A percentile compares a stretch with the other conserved stretches of the same genome.
Conservation (phyloP, 305 asterid genomes). For the Solanum aculeatissimum region DNA sequence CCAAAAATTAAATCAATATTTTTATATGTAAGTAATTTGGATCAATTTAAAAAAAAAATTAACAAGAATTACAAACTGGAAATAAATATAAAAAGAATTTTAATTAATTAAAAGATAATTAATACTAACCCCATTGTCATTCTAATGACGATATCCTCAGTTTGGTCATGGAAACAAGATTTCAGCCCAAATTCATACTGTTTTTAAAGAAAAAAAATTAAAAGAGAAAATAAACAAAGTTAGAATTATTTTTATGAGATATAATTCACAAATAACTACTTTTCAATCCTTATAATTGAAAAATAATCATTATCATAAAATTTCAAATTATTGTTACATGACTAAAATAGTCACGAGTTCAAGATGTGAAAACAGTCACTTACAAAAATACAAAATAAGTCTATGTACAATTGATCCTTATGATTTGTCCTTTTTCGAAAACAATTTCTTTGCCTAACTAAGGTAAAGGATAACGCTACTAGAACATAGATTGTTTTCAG, state of each 20-base stretch:
- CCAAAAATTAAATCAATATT: not conserved
- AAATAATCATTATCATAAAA: not conserved
- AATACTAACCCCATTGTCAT: slow-evolving; percentile 50
- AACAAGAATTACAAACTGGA: not conserved
- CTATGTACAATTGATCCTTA: no score
- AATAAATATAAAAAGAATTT: no score
- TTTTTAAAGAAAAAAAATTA: not conserved
- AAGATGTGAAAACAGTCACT: not conserved
- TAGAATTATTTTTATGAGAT: not conserved
- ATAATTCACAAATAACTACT: not conserved
- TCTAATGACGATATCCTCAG: slow-evolving; percentile 63
- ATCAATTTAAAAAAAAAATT: not conserved
- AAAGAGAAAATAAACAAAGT: not conserved
- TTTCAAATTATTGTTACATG: not conserved
- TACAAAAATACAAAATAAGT: not conserved
- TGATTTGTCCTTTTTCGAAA: not conserved
- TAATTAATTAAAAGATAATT: not conserved
- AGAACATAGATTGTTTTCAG: no score
- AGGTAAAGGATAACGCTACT: no score
- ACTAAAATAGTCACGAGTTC: fast-evolving
- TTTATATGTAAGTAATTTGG: not conserved
- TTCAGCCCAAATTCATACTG: slow-evolving; percentile 65
- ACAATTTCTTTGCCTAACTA: not conserved
- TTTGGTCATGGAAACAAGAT: slow-evolving; percentile 71
- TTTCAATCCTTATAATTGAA: not conserved